Conservation (phyloP, 768 basidiomycete genomes). For the Naganishia vishniacii region DNA sequence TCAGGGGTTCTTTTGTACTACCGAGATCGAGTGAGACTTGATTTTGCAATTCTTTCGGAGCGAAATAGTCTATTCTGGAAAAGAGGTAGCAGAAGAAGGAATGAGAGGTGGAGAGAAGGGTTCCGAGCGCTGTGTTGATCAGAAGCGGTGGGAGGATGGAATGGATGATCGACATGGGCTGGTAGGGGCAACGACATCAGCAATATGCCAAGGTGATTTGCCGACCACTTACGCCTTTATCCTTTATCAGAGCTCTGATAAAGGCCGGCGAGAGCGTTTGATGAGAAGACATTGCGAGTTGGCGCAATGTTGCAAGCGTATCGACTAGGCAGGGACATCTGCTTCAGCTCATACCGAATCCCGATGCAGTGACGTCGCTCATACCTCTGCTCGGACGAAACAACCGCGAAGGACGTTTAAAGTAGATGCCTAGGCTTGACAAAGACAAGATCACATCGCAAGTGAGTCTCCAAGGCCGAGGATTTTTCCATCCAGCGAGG, state of each 20-base stretch:
- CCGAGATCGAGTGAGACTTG: neutral
- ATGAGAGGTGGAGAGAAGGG: conserved; percentile 45
- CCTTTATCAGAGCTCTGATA: conserved; percentile 36
- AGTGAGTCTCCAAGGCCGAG: neutral
- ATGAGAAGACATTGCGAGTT: conserved; percentile 41
- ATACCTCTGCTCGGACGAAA: conserved; percentile 42
- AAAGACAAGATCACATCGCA: neutral
- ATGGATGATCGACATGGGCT: conserved; percentile 34
- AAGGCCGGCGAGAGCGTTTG: conserved; percentile 41
- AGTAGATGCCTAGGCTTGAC: conserved; percentile 38
- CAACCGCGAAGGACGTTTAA: conserved; percentile 43
- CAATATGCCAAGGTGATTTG: neutral
- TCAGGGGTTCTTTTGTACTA: neutral
- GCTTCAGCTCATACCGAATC: neutral
- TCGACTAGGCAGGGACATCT: conserved; percentile 32
- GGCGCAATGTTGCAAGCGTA: conserved; percentile 41
- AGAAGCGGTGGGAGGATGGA: conserved; percentile 42
- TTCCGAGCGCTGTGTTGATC: conserved; percentile 43
- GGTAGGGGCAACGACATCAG: neutral
- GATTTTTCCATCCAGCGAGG: neutral
- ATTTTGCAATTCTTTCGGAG: conserved; percentile 25
- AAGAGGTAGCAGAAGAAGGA: conserved; percentile 38
- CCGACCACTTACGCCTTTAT: conserved; percentile 32
- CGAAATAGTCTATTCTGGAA: conserved; percentile 33
- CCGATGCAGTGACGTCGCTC: neutral